Conservation (phyloP, 371 early-diverging fungal species). For the Blakeslea trispora region DNA sequence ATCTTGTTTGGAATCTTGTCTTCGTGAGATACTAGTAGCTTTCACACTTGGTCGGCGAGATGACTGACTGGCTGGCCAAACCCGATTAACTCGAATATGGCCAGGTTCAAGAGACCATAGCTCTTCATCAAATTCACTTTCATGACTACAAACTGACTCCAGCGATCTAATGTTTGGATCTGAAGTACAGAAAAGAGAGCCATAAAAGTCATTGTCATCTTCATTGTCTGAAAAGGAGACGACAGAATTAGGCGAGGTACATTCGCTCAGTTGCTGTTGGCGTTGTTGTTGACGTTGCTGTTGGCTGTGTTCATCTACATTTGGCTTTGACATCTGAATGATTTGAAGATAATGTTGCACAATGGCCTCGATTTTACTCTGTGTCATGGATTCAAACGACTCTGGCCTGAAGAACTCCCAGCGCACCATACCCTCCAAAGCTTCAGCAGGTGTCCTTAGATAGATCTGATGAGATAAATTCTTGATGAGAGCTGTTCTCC, state of each 20-base stretch:
- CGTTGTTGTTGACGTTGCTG: neutral
- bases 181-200: neutral
- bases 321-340: neutral
- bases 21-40: neutral
- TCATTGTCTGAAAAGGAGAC: neutral
- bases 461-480: conserved; percentile 26
- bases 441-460: conserved; percentile 1
- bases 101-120: neutral
- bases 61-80: neutral
- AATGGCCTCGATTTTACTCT: conserved; percentile 12
- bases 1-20: too few species aligned
- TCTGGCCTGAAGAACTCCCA: conserved; percentile 30
- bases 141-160: neutral
- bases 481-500: conserved; percentile 29
- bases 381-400: conserved; percentile 7
- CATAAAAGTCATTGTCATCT: neutral
- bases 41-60: neutral
- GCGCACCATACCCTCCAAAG: conserved; percentile 18
- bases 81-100: neutral
- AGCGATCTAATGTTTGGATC: neutral
- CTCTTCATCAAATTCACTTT: neutral
- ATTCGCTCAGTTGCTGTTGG: too few species aligned
- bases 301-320: neutral
- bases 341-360: conserved; percentile 6
- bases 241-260: too few species aligned